Conservation (phyloP, 2,329 filamentous ascomycete genomes). For the Colletotrichum sp. region DNA sequence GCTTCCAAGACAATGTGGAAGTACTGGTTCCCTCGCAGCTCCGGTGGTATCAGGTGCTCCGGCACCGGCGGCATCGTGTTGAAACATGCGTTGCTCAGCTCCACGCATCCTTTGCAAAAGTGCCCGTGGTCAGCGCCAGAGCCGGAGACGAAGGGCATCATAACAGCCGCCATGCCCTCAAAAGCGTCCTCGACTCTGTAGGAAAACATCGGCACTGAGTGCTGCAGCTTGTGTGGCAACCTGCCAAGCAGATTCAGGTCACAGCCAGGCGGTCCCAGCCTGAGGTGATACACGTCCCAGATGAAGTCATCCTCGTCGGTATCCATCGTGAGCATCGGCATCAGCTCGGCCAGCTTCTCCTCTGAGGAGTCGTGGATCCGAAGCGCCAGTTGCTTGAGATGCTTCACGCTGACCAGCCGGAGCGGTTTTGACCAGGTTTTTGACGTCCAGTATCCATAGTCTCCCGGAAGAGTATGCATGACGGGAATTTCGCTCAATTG, state of each 20-base stretch:
- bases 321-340: not conserved
- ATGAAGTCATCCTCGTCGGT: conserved; percentile 7
- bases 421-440: conserved; percentile 13
- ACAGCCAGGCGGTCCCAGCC: conserved; percentile 26
- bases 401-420: conserved; percentile 32
- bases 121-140: conserved; percentile 22
- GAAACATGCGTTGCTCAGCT: not conserved
- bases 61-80: not conserved
- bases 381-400: conserved; percentile 30
- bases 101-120: conserved; percentile 28
- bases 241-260: conserved; percentile 21
- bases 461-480: conserved; percentile 27
- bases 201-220: not conserved
- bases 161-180: conserved; percentile 29
- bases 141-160: conserved; percentile 27
- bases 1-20: not conserved
- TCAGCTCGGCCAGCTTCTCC: not conserved
- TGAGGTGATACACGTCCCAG: conserved; percentile 23
- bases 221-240: not conserved
- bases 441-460: conserved; percentile 22
- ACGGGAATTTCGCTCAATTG: conserved; percentile 23
- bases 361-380: conserved; percentile 27
- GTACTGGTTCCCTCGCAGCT: not conserved
- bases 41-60: not conserved
- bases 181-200: conserved; percentile 24